A percentile compares a stretch with the other conserved stretches of the same genome.
Evolutionary conservation across 177 flowering plant species (phyloP).

Genomic region (Viscum album): DNA sequence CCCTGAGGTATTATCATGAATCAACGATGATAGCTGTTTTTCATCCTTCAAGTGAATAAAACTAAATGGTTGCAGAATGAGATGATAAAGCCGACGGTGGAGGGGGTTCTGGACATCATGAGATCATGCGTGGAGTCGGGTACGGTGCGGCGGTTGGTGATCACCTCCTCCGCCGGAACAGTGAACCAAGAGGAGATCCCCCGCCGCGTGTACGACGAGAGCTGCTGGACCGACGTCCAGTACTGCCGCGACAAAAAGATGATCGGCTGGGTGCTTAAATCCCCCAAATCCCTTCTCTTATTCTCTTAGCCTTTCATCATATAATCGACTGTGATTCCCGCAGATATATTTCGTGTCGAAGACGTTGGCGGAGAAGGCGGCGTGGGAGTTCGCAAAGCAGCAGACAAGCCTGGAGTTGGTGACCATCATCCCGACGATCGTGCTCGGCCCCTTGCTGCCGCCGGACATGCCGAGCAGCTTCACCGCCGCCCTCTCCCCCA

Average conservation of each 20-base stretch:
- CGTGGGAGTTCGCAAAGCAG: conserved; percentile 51
- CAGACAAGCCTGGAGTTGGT: conserved; percentile 44
- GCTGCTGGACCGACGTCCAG: conserved; percentile 45
- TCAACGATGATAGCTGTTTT: not conserved
- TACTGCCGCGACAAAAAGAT: conserved; percentile 34
- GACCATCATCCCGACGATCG: conserved; percentile 54
- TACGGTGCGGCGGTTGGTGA: conserved; percentile 39
- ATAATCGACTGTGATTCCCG: not conserved
- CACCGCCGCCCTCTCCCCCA: conserved; percentile 45
- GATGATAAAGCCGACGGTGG: conserved; percentile 55
- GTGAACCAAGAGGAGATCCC: conserved; percentile 29
- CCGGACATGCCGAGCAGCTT: conserved; percentile 65
- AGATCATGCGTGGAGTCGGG: conserved; percentile 40
- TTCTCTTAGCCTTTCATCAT: not conserved
- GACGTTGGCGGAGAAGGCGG: conserved; percentile 60
- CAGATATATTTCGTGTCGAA: conserved; percentile 75
- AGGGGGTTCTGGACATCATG: conserved; percentile 49
- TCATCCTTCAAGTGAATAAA: not conserved
- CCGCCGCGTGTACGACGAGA: conserved; percentile 32
- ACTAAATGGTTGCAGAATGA: conserved; percentile 35
- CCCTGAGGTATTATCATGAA: conserved; percentile 37
- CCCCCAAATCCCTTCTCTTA: not conserved
- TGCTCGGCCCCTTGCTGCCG: conserved; percentile 62
- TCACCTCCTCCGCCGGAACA: conserved; percentile 63
- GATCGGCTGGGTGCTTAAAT: conserved; percentile 78